phyloP scores from a whole-genome alignment of 2,329 filamentous ascomycete species.

The Trichocomaceae sp. region DNA sequence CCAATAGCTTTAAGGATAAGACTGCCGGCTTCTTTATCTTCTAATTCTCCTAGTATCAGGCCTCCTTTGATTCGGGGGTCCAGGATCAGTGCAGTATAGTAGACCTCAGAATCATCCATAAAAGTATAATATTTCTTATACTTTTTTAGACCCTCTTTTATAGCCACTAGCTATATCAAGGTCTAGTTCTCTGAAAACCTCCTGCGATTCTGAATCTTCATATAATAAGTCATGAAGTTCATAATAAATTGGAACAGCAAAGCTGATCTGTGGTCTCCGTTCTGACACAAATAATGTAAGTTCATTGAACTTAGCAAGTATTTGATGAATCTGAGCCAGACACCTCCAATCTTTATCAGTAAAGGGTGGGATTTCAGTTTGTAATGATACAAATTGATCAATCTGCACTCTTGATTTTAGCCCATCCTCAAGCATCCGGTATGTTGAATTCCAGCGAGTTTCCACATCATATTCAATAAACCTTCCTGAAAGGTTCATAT shows the following conservation, averaged over 20 bases:
- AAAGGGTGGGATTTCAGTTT: neutral
- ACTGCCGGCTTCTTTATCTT: no score
- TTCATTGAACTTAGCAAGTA: constrained; percentile 1
- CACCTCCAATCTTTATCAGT: neutral
- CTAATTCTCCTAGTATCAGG: no score
- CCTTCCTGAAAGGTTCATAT: constrained; percentile 1
- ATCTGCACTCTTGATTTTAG: neutral
- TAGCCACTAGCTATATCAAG: constrained; percentile 2
- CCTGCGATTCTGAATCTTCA: neutral
- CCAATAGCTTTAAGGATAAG: no score
- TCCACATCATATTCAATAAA: constrained; percentile 15
- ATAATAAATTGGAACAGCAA: constrained; percentile 10
- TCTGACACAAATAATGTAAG: constrained; percentile 1
- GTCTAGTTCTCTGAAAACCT: neutral
- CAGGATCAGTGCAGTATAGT: constrained; percentile 15
- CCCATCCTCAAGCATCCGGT: neutral
- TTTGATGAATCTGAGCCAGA: neutral
- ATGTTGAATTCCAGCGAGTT: no score
- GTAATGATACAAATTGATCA: neutral
- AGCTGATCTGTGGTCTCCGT: constrained; percentile 8
- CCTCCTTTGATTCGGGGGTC: constrained; percentile 15
- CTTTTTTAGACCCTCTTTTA: constrained; percentile 1
- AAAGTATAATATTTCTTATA: constrained; percentile 10
- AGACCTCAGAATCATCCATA: constrained; percentile 10
- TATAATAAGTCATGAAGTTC: constrained; percentile 11